These are phyloP conservation scores for Sporopachydermia cereana DNA, from an alignment of 1,139 yeast species.

Conservation along the genomic window DNA sequence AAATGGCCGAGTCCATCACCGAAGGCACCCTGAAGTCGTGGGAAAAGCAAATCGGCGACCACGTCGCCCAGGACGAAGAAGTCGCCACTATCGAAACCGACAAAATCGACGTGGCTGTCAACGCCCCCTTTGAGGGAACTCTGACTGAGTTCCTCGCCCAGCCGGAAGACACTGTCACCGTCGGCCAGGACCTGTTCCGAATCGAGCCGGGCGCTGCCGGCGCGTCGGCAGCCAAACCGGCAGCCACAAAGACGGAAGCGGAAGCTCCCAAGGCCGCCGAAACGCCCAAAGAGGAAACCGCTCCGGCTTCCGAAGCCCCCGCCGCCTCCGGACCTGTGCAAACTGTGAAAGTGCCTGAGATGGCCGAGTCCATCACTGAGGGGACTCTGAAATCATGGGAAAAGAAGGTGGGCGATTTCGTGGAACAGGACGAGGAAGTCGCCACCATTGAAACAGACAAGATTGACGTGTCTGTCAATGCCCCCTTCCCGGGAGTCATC, in stretches of 20 bases:
- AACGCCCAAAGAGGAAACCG: constrained; percentile 7
- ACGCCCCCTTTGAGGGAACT: constrained; percentile 89
- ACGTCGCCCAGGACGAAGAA: constrained; percentile 76
- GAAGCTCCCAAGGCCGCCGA: constrained; percentile 14
- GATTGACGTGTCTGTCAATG: constrained; percentile 73
- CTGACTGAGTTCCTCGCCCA: constrained; percentile 71
- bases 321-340: constrained; percentile 8
- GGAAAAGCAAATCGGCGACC: constrained; percentile 74
- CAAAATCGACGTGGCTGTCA: constrained; percentile 94
- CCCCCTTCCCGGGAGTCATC: constrained; percentile 71
- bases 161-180: constrained; percentile 90
- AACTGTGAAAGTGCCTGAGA: constrained; percentile 27
- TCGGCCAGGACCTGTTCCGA: constrained; percentile 86
- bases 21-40: constrained; percentile 89
- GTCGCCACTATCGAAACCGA: constrained; percentile 97
- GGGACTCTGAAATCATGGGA: constrained; percentile 62
- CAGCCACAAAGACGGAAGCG: constrained; percentile 19
- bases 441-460: constrained; percentile 83
- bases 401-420: constrained; percentile 63
- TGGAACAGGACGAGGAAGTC: constrained; percentile 56
- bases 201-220: constrained; percentile 82
- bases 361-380: constrained; percentile 83
- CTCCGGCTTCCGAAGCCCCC: constrained; percentile 9
- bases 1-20: constrained; percentile 97
- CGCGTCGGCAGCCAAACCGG: constrained; percentile 26